Evolutionary conservation across 257 asterid genomes (phyloP), one percentile per base, ranked within the genome.

Genomic region (Cinchona pubescens): DNA sequence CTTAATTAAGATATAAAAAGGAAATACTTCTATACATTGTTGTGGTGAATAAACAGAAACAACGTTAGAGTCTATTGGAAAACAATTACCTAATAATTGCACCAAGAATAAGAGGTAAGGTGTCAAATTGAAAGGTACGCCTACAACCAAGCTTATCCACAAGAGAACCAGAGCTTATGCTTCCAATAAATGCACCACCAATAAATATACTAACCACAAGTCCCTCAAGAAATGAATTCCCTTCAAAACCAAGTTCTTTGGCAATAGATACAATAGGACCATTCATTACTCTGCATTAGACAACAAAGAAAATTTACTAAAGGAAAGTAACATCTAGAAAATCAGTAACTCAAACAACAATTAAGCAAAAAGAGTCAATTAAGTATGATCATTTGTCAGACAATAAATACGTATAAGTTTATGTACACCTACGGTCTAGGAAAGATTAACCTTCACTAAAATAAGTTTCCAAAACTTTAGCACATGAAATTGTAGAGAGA

Each of bases 181-280:
- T 92, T 75, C 98, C 98, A 46, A 91, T 69, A 78, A 92, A 89
- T 45, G 96, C 98, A 74, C 98, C 98, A 72, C 89, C 92, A 49
- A 92, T 87, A 82, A 92, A 92, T 66, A 91, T 92, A 85, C 97
- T 92, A 67, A 92, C 96, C 32, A 92, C 96, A 71, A 92, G 97
- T 70, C 97, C 98, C 84, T 91, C 92, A 34, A 92, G 91, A 79
- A 91, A 83, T 60, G 93, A 86, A 79, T 88, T 83, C 67, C 96
- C 96, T 73, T 91, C 97, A 78, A 91, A 92, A 19, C 94, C 93
- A 70, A 92, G 94, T 87, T 92, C 97, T 83, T 85, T 84, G 69
- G 96, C 94, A 62, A 92, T 78, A 5, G 96, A 88, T 60, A 91
- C 81, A 79, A 92, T 90, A 64, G 98, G 98, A 64, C 98, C 97